phyloP scores from a whole-genome alignment of 352 stramenopile genomes.

The Globisporangium nodosum region DNA sequence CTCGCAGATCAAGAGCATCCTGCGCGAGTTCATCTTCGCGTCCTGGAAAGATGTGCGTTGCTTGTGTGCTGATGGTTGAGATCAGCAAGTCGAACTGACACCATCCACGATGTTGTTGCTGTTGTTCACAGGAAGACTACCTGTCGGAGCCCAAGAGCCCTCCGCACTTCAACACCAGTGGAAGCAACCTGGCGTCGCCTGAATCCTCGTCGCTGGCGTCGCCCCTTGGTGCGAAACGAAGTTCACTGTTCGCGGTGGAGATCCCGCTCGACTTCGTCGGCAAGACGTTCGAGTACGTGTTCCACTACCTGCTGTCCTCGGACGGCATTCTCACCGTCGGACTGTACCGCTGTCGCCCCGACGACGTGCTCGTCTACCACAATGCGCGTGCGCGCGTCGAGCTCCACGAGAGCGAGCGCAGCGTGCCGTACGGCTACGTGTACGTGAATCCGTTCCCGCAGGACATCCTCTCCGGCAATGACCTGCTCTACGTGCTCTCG shows the following conservation, averaged over 20 bases:
- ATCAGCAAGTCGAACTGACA: background rate
- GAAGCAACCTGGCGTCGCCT: conserved; percentile 19
- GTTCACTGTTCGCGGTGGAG: conserved; percentile 76
- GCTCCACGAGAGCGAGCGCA: conserved; percentile 55
- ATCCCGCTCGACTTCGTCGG: conserved; percentile 80
- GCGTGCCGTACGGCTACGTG: conserved; percentile 75
- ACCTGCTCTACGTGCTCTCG: conserved; percentile 80
- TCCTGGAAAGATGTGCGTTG: conserved; percentile 56
- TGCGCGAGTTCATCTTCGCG: conserved; percentile 83
- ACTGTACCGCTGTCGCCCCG: conserved; percentile 69
- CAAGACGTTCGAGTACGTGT: conserved; percentile 76
- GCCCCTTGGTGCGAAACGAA: conserved; percentile 37
- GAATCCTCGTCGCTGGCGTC: conserved; percentile 27
- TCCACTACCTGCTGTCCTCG: conserved; percentile 76
- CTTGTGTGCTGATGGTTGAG: conserved; percentile 2
- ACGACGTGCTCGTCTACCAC: conserved; percentile 22
- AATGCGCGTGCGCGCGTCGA: conserved; percentile 34
- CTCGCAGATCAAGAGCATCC: conserved; percentile 80
- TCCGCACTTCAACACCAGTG: conserved; percentile 1
- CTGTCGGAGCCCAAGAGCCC: conserved; percentile 20
- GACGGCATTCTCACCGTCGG: conserved; percentile 76
- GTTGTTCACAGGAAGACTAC: conserved; percentile 24
- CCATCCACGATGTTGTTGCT: background rate
- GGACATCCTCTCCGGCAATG: conserved; percentile 72
- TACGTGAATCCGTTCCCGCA: conserved; percentile 79